Conservation (phyloP, 2,329 filamentous ascomycete species). For the Penicillium freii region DNA sequence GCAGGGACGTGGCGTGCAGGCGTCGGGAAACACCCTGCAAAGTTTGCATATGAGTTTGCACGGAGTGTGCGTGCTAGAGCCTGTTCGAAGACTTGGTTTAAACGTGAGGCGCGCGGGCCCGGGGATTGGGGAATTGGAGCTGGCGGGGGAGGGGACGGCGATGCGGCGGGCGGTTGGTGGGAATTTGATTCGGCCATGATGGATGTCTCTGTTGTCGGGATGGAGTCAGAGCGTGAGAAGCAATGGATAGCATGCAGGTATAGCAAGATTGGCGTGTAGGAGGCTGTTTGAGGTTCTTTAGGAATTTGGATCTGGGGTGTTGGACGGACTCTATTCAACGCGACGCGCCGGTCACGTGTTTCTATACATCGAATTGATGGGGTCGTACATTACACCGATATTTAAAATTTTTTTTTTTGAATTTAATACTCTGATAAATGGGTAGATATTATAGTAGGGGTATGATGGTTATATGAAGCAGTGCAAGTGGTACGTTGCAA, state of each 20-base stretch:
- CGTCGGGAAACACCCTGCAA: slow-evolving; percentile 63
- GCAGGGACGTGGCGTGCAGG: slow-evolving; percentile 57
- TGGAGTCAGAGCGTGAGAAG: background rate
- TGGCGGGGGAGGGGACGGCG: slow-evolving; percentile 53
- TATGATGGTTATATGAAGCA: background rate
- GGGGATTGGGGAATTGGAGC: slow-evolving; percentile 55
- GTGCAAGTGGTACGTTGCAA: background rate
- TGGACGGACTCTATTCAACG: slow-evolving; percentile 9
- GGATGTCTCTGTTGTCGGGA: slow-evolving; percentile 1
- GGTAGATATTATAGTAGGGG: background rate
- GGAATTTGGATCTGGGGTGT: slow-evolving; percentile 12
- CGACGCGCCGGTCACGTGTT: slow-evolving; percentile 28
- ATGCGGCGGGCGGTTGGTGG: slow-evolving; percentile 27
- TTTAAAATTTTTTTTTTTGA: background rate
- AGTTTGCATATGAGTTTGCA: slow-evolving; percentile 61
- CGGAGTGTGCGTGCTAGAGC: slow-evolving; percentile 60
- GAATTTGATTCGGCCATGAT: slow-evolving; percentile 24
- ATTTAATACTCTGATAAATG: background rate
- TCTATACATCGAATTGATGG: slow-evolving; percentile 16
- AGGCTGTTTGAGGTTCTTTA: slow-evolving; percentile 6
- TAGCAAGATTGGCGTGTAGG: background rate
- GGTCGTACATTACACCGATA: background rate
- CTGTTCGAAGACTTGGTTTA: slow-evolving; percentile 60
- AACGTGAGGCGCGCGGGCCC: slow-evolving; percentile 58
- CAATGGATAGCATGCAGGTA: background rate